Conservation (phyloP, 2,329 filamentous ascomycete genomes). For the Macrophomina pseudophaseolina region DNA sequence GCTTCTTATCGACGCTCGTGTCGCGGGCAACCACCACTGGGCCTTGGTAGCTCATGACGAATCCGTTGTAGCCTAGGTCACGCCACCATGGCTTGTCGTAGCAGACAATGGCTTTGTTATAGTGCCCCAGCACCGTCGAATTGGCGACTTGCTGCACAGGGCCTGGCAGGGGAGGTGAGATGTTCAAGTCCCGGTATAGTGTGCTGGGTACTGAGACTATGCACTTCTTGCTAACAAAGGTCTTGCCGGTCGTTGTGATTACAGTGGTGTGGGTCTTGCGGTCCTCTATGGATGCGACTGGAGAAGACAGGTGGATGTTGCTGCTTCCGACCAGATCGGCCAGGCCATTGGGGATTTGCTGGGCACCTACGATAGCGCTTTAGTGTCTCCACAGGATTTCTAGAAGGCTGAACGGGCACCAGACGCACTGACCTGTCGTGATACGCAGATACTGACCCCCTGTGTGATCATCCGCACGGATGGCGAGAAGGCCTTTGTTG, state of each 20-base stretch:
- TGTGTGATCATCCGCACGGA: constrained; percentile 58
- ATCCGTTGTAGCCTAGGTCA: constrained; percentile 51
- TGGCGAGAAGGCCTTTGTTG: constrained; percentile 56
- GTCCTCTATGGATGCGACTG: neutral
- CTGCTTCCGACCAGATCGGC: constrained; percentile 32
- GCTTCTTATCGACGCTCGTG: constrained; percentile 35
- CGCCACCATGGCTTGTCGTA: constrained; percentile 57
- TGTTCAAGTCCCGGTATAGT: constrained; percentile 52
- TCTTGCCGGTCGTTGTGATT: neutral
- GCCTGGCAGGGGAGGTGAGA: constrained; percentile 53
- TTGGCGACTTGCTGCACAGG: constrained; percentile 46
- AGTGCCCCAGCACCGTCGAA: constrained; percentile 49
- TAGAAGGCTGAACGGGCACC: neutral
- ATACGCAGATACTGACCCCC: constrained; percentile 61
- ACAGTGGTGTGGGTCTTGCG: neutral
- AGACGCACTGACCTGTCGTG: neutral
- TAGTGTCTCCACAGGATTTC: neutral
- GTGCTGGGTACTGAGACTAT: constrained; percentile 38
- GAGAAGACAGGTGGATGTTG: neutral
- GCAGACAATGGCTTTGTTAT: constrained; percentile 58
- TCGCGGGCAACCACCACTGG: constrained; percentile 37
- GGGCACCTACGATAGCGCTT: constrained; percentile 32
- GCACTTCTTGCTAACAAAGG: constrained; percentile 30
- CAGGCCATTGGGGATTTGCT: neutral
- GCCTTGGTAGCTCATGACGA: constrained; percentile 49